Base-by-base conservation (phyloP, 2,329 filamentous ascomycete genomes). In the Ophiocordyceps sinensis region DNA sequence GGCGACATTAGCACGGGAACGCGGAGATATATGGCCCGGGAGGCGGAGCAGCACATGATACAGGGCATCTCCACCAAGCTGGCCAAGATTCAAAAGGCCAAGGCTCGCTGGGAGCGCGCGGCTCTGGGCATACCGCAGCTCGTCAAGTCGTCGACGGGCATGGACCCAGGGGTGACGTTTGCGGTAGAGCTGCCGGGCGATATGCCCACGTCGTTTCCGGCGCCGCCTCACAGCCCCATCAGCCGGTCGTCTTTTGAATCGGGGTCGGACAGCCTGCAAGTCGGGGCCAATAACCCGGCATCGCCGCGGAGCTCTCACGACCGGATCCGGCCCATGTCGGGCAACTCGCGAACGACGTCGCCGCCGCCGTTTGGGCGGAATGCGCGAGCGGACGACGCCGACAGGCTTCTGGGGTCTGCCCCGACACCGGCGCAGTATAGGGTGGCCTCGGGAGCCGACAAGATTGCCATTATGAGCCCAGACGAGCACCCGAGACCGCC, bases 1-100 rank as follows among this genome's bases (percentile, higher is more conserved):
- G 82, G 85, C 23, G 89, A 95, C 40, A 96, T 98, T 63, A 94
- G 85, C 65, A 95, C 86, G 13, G 82, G 82, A 55, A 98, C 91
- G 0, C 75, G 85, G 49, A 77, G 82, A 47, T 98, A 96, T 56
- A 73, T 98, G 41, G 67, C 71, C 8, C 80, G 80, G 45, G 69
- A 73, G 11, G 77, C 78, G 1, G 81, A 93, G 43, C 84, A 94
- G 57, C 72, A 66, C 50, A 84, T 86, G 72, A 85, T 85, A 7
- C 68, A 82, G 41, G 75, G 81, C 42, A 79, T 87, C 1, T 80
- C 89, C 0, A 72, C 76, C 9, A 93, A 89, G 59, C 67, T 96
- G 50, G 85, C 84, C 45, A 85, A 85, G 61, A 87, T 95, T 47
- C 71, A 88, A 53, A 75, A 79, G 45, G 82, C 84, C 47, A 86